Evolutionary conservation across 2,329 filamentous ascomycete species (phyloP), one percentile per base, ranked within the genome.

Genomic region (Sporothrix pseudoabietina): DNA sequence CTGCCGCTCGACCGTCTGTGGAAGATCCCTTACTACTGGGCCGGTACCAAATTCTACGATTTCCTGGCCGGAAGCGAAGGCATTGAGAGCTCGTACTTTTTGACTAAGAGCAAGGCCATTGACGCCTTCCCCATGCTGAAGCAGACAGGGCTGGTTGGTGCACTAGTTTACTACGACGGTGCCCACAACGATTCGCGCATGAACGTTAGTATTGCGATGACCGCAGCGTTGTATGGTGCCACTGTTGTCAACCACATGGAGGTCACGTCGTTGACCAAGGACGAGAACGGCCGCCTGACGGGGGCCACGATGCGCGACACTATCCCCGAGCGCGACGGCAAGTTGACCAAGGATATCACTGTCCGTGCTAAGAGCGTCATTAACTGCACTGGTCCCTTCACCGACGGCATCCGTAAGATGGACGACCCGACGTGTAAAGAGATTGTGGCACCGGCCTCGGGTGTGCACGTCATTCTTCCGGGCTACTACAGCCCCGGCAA

Each of bases 181-280:
- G 92, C 92, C 73, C 93, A 95, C 84, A 95, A 95, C 79, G 92
- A 95, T 80, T 94, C 92, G 44, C 89, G 92, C 75, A 95, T 95
- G 93, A 95, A 95, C 80, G 90, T 94, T 61, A 93, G 91, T 14
- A 86, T 95, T 68, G 92, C 91, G 35, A 89, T 94, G 85, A 95
- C 93, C 6, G 92, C 92, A 70, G 90, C 92, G 6, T 85, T 94
- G 54, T 94, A 94, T 79, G 93, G 93, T 74, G 90, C 90, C 65
- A 95, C 92, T 12, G 87, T 95, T 35, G 88, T 94, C 75, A 95
- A 94, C 82, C 91, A 95, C 82, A 85, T 93, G 81, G 91, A 95
- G 81, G 92, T 95, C 63, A 94, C 91, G 1, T 85, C 84, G 32
- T 85, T 95, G 47, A 87, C 90, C 72, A 95, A 94, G 83, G 91